phyloP scores from a whole-genome alignment of 1,284 basidiomycete genomes.

The Rugosomyces carneus region DNA sequence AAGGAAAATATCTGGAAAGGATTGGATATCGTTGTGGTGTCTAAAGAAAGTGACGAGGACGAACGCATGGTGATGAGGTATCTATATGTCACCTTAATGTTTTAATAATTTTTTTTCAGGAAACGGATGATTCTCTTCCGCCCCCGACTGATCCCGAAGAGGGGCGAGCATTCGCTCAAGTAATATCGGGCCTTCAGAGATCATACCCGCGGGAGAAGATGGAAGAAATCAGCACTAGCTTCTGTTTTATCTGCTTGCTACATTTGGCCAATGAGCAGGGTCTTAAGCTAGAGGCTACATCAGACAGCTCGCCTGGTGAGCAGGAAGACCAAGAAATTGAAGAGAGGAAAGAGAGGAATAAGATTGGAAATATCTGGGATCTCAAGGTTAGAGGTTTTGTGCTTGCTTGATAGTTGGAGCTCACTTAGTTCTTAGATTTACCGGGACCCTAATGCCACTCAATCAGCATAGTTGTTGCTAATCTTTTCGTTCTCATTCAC shows the following conservation, averaged over 20 bases:
- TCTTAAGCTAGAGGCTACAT: slow-evolving; percentile 60
- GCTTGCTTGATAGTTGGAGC: not conserved
- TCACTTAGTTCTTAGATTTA: slow-evolving; percentile 45
- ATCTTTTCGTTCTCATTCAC: not conserved
- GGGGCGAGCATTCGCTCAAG: slow-evolving; percentile 75
- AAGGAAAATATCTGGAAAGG: slow-evolving; percentile 99
- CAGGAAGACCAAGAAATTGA: slow-evolving; percentile 22
- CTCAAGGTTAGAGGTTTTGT: slow-evolving; percentile 53
- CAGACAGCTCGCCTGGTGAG: slow-evolving; percentile 18
- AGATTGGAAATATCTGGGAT: slow-evolving; percentile 70
- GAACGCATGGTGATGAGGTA: slow-evolving; percentile 48
- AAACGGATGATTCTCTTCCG: slow-evolving; percentile 41
- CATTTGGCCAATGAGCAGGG: slow-evolving; percentile 96
- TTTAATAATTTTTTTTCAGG: slow-evolving; percentile 28
- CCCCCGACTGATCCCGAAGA: slow-evolving; percentile 54
- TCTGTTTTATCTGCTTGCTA: slow-evolving; percentile 97
- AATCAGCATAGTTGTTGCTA: slow-evolving; percentile 37
- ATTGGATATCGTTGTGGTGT: slow-evolving; percentile 64
- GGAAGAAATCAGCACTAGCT: slow-evolving; percentile 97
- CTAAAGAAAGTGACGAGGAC: slow-evolving; percentile 30
- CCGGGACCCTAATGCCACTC: slow-evolving; percentile 61
- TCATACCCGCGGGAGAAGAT: slow-evolving; percentile 92
- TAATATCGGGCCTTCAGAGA: slow-evolving; percentile 76
- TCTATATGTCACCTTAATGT: slow-evolving; percentile 1
- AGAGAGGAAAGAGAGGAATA: slow-evolving; percentile 30